These are phyloP conservation scores for Avicennia marina DNA, from an alignment of 257 asterid species.

Conservation along the genomic window DNA sequence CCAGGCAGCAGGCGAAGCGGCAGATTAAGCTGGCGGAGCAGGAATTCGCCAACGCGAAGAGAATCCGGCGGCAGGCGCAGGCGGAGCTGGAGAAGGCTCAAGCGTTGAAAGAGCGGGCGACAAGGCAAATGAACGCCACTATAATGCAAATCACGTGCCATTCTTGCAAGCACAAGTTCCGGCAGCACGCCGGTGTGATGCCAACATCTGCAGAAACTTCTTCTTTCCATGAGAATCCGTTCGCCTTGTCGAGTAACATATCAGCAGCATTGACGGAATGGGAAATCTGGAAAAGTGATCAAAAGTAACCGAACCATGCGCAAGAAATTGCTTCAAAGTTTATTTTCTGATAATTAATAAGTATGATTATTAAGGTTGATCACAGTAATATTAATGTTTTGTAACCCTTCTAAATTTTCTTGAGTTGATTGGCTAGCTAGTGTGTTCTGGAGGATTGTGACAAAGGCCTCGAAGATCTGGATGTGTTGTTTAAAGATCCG, in stretches of 20 bases:
- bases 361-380: too few species aligned
- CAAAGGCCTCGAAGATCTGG: too few species aligned
- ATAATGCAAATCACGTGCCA: constrained; percentile 48
- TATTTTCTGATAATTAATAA: too few species aligned
- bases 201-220: background rate
- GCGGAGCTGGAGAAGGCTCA: constrained; percentile 46
- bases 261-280: constrained; percentile 51
- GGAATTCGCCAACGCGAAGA: constrained; percentile 49
- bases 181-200: background rate
- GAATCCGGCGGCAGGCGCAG: constrained; percentile 53
- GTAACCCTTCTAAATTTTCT: too few species aligned
- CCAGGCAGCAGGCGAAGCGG: constrained; percentile 42
- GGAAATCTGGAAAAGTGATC: constrained; percentile 32
- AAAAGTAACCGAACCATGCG: background rate
- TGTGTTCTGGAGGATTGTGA: too few species aligned
- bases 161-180: constrained; percentile 44
- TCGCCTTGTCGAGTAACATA: constrained; percentile 36
- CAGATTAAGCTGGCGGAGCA: constrained; percentile 52
- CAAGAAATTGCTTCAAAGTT: too few species aligned
- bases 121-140: constrained; percentile 38
- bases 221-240: too few species aligned
- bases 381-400: too few species aligned
- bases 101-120: constrained; percentile 41
- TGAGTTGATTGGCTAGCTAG: too few species aligned
- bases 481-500: too few species aligned